Conservation (phyloP, 2,329 filamentous ascomycete genomes). For the Aureobasidium leucospermi region DNA sequence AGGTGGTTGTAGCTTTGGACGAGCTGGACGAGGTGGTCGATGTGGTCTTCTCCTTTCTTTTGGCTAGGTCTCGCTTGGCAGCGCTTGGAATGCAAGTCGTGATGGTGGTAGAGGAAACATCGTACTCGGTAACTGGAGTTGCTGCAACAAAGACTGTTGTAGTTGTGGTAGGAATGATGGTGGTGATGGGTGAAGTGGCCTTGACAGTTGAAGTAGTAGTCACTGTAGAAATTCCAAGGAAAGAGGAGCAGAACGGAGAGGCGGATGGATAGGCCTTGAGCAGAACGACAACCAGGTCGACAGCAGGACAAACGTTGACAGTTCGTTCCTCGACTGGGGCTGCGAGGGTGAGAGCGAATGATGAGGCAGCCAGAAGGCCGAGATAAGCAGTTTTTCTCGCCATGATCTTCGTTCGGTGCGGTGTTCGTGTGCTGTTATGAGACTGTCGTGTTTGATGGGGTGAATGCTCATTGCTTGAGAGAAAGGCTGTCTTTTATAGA, state of each 20-base stretch:
- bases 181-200: conserved; percentile 3
- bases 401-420: background rate
- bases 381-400: conserved; percentile 8
- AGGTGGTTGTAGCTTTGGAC: conserved; percentile 12
- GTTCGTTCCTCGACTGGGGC: background rate
- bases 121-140: background rate
- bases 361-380: conserved; percentile 27
- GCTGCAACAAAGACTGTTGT: background rate
- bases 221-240: conserved; percentile 11
- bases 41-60: conserved; percentile 10
- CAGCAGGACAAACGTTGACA: background rate
- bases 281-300: background rate
- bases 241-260: conserved; percentile 16
- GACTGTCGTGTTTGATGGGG: too few relatives aligned
- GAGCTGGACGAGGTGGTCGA: conserved; percentile 8
- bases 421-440: too few relatives aligned
- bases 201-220: conserved; percentile 5
- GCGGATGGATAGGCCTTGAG: background rate
- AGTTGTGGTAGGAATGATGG: conserved; percentile 4
- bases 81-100: background rate
- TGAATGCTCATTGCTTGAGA: too few relatives aligned
- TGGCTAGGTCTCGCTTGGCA: conserved; percentile 1
- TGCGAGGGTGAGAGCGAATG: background rate
- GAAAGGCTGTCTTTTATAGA: too few relatives aligned
- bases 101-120: background rate